phyloP scores from a whole-genome alignment of 1,284 basidiomycete genomes.

The Ceratobasidium sp. region DNA sequence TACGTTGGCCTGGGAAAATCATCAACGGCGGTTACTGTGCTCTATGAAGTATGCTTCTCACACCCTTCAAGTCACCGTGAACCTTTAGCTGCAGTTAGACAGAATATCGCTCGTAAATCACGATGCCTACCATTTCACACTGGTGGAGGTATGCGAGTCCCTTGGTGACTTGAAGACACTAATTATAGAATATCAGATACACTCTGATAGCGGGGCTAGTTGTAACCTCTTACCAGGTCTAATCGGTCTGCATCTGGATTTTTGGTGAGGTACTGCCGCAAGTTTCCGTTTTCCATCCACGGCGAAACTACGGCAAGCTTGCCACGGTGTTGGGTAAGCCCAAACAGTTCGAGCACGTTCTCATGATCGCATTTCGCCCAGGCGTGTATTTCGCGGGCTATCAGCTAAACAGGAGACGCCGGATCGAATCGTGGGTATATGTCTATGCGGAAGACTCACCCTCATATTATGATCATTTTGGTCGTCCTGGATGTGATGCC shows the following conservation, averaged over 20 bases:
- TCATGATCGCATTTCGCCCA: background rate
- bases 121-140: background rate
- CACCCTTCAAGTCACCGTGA: constrained; percentile 2
- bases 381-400: background rate
- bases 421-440: too few relatives aligned
- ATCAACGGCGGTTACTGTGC: too few relatives aligned
- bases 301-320: background rate
- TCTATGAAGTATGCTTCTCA: background rate
- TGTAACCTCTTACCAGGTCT: background rate
- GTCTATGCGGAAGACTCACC: background rate
- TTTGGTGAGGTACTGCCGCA: background rate
- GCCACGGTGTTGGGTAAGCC: background rate
- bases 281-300: constrained; percentile 7
- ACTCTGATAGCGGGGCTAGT: background rate
- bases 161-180: background rate
- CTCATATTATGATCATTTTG: background rate
- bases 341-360: constrained; percentile 1
- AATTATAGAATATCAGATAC: background rate
- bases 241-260: background rate
- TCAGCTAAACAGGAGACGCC: background rate
- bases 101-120: background rate
- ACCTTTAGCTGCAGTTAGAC: background rate
- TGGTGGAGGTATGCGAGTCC: background rate
- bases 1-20: background rate
- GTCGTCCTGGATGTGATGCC: background rate